Conservation (phyloP, 495 filamentous ascomycete genomes). For the Podospora fimiseda region DNA sequence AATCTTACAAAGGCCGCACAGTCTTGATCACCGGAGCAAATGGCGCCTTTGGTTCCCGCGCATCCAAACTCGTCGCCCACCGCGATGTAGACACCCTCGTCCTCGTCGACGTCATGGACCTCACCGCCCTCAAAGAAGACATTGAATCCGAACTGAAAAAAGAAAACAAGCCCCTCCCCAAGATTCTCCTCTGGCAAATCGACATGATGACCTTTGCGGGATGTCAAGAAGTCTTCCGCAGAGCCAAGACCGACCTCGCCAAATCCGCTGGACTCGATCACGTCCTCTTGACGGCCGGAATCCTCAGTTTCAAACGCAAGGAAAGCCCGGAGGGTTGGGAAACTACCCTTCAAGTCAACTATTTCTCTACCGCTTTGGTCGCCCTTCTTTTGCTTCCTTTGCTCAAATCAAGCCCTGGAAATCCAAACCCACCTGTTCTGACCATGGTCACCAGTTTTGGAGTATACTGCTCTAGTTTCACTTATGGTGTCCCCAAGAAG, state of each 20-base stretch:
- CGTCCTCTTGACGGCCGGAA: conserved; percentile 20
- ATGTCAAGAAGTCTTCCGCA: conserved; percentile 6
- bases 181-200: conserved; percentile 19
- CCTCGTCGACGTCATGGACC: conserved; percentile 21
- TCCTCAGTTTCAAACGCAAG: conserved; percentile 19
- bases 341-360: conserved; percentile 52
- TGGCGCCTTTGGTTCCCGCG: conserved; percentile 23
- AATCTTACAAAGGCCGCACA: conserved; percentile 20
- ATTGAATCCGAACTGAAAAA: conserved; percentile 15
- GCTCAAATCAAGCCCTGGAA: conserved; percentile 23
- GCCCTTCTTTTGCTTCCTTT: conserved; percentile 45
- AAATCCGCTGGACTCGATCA: conserved; percentile 18
- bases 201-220: conserved; percentile 24
- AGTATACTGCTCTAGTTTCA: conserved; percentile 18
- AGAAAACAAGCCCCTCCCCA: conserved; percentile 9
- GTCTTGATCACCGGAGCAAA: conserved; percentile 25
- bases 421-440: conserved; percentile 18
- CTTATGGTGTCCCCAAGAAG: conserved; percentile 18
- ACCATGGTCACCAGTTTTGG: conserved; percentile 23
- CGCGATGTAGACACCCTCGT: conserved; percentile 18
- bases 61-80: conserved; percentile 19
- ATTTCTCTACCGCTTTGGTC: conserved; percentile 51
- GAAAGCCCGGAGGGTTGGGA: conserved; percentile 45
- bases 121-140: conserved; percentile 12
- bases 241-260: conserved; percentile 8